Evolutionary conservation across 768 basidiomycete genomes (phyloP), one percentile per base, ranked within the genome.

Genomic region (Tricholoma terreum): DNA sequence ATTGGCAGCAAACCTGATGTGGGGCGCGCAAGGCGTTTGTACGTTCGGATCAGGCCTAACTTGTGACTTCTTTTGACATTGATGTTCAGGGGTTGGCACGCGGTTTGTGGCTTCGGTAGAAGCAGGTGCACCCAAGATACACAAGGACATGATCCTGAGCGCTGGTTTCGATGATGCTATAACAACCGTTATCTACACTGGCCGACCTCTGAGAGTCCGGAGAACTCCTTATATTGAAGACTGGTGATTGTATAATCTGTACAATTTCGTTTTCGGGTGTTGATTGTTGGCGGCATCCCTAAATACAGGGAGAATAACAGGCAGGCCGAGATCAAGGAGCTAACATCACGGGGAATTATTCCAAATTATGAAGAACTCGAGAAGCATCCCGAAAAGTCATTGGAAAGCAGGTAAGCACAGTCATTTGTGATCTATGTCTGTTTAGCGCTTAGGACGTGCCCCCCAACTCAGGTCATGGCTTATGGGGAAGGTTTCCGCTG

Each of bases 1-100:
- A 57, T 78, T 96, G 8, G 94, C 92, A 3, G 90, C 94, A 14
- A 92, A 94, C 65, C 72, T 98, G 54, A 79, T 86, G 63, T 95
- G 89, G 84, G 94, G 94, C 60, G 94, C 94, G 35, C 82, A 92
- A 63, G 94, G 80, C 34, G 92, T 94, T 54, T 94, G 71, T 90
- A 77, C 81, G 87, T 84, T 34, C 61, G 67, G 30, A 56, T 31
- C 2, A 22, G 35, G 46, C 4, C 8, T 30, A 50, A 15, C 15
- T 51, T 19, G 24, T 21, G 38, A 53, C 57, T 24, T 60, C 7
- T 15, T 50, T 52, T 40, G 33, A 34, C 33, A 17, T 38, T 24
- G n/a, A 12, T 66, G 64, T 68, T 67, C 65, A 81, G 71, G 90
- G 91, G 89, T 91, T 35, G 90, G 90, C 45, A 92, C 90, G 3